Evolutionary conservation across 257 asterid genomes (phyloP).

Genomic region (Haberlea rhodopensis): DNA sequence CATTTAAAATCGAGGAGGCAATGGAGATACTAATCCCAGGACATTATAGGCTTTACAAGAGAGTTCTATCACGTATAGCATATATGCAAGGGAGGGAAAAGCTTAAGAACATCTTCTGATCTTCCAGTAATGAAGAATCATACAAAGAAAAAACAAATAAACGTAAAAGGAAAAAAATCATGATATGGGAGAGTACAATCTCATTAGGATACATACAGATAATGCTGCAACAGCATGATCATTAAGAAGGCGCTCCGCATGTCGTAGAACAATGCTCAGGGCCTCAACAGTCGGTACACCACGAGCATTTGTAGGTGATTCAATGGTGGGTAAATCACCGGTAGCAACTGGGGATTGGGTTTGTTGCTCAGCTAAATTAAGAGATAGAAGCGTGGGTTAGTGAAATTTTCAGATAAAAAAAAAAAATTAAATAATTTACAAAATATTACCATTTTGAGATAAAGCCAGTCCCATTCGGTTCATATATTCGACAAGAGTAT

Average conservation of each 20-base stretch:
- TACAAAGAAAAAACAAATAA: too few relatives aligned
- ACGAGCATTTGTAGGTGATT: conserved; percentile 57
- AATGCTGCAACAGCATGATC: conserved; percentile 67
- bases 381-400: conserved; percentile 17
- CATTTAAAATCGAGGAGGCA: background rate
- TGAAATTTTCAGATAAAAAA: conserved; percentile 15
- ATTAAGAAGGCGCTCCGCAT: conserved; percentile 64
- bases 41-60: conserved; percentile 1
- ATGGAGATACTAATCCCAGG: background rate
- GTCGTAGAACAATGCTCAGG: conserved; percentile 57
- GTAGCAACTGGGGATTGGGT: conserved; percentile 44
- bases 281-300: conserved; percentile 71
- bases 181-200: background rate
- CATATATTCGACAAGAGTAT: conserved; percentile 76
- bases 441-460: conserved; percentile 54
- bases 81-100: background rate
- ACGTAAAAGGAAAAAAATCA: background rate
- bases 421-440: conserved; percentile 18
- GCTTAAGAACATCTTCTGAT: background rate
- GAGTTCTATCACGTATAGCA: background rate
- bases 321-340: conserved; percentile 36
- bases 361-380: conserved; percentile 45
- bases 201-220: conserved; percentile 56
- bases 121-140: background rate
- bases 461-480: conserved; percentile 72